Evolutionary conservation across 2,329 filamentous ascomycete genomes (phyloP).

Genomic region (Boeremia lycopersici): DNA sequence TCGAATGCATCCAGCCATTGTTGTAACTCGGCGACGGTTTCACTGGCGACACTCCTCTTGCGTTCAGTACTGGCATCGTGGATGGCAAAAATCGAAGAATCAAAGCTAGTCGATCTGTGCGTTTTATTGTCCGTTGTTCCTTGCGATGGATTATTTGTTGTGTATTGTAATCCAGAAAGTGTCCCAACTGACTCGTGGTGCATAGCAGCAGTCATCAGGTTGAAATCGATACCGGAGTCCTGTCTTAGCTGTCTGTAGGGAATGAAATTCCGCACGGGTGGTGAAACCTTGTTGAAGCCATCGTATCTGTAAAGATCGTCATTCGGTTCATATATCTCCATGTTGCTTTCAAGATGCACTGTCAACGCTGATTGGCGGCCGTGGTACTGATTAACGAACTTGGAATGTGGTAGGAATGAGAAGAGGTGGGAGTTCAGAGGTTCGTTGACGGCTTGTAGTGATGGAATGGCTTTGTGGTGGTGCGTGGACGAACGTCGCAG

Average conservation of each 20-base stretch:
- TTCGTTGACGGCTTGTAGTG: too few species aligned
- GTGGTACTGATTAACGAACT: too few species aligned
- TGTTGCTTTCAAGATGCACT: background rate
- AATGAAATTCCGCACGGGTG: background rate
- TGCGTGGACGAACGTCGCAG: background rate
- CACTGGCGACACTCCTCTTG: background rate
- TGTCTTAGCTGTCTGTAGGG: background rate
- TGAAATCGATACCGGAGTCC: background rate
- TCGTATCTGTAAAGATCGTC: constrained; percentile 1
- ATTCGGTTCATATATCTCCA: background rate
- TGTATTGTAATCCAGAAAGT: background rate
- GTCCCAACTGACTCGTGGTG: background rate
- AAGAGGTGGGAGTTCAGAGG: too few species aligned
- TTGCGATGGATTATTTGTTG: background rate
- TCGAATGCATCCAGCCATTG: background rate
- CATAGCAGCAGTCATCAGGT: background rate
- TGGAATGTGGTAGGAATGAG: too few species aligned
- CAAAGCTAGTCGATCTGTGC: background rate
- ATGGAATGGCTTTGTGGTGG: background rate
- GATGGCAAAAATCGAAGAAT: background rate
- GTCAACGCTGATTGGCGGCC: background rate
- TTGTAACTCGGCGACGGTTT: background rate
- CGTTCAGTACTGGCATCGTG: background rate
- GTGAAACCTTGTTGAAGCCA: background rate
- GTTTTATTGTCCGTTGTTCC: background rate